phyloP scores from a whole-genome alignment of 2,329 filamentous ascomycete genomes.

The Aulographum hederae region DNA sequence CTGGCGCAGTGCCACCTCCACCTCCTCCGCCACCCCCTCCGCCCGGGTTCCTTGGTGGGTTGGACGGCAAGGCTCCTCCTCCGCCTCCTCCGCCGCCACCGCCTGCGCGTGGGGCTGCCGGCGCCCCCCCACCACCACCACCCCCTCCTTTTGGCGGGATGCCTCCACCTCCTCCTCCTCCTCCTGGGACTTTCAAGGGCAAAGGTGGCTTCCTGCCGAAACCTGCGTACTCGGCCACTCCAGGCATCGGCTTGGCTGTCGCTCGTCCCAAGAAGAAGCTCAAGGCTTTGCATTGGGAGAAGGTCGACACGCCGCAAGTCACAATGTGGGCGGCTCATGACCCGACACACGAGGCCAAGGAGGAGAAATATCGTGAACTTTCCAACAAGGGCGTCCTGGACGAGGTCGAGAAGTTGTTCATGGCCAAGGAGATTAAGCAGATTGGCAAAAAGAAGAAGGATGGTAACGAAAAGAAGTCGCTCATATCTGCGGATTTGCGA shows the following conservation, averaged over 20 bases:
- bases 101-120: conserved; percentile 12
- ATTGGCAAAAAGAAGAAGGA: conserved; percentile 67
- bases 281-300: conserved; percentile 98
- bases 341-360: conserved; percentile 71
- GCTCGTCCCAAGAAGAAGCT: conserved; percentile 97
- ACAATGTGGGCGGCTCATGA: conserved; percentile 86
- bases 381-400: conserved; percentile 90
- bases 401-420: conserved; percentile 92
- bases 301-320: conserved; percentile 79
- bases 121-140: conserved; percentile 24
- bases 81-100: conserved; percentile 29
- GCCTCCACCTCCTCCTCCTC: conserved; percentile 42
- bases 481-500: conserved; percentile 79
- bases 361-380: conserved; percentile 89
- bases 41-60: conserved; percentile 21
- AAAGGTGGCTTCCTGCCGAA: conserved; percentile 53
- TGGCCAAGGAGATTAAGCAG: conserved; percentile 90
- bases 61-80: no score
- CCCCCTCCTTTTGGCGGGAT: conserved; percentile 26
- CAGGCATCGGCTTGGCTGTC: conserved; percentile 54
- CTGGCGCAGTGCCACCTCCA: conserved; percentile 20
- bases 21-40: conserved; percentile 20
- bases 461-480: conserved; percentile 98
- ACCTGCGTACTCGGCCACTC: conserved; percentile 28
- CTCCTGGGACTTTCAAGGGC: no score